Base-by-base conservation (phyloP, 257 asterid species). In the Misopates orontium region DNA sequence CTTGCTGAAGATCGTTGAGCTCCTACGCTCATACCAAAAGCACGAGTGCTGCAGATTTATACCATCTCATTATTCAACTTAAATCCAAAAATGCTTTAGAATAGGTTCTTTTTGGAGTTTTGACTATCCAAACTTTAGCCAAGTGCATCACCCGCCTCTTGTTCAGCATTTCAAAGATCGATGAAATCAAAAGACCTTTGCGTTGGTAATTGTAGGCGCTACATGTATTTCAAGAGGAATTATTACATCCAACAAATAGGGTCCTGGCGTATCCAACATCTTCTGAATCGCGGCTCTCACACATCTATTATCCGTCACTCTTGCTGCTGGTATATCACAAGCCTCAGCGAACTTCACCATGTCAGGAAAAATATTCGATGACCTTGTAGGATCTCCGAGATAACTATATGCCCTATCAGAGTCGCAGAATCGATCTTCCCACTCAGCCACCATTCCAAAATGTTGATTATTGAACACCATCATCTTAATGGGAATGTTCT, bases 261-360 rank as follows among this genome's bases (percentile, higher is more conserved):
- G 74, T 9, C 71, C 78, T 9, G 67, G 74, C 4, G 71, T 68
- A 53, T 68, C 78, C 60, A 68, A 48, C 78, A 73, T 73, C 62
- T 40, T 66, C 59, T 50, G 56, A 10, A 73, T 73, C 8, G 73
- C 73, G 0, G 10, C 65, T 60, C 44, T 61, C 7, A 73, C 51
- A 20, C 32, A n/a, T 0, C 5, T 45, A 60, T 53, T 73, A 28
- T 21, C 18, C 17, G 25, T 52, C 50, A 67, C 78, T 4, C 70
- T 66, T 9, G 68, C 73, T 10, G 66, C 68, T 10, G 74, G 70
- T 51, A 67, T 53, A 44, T 47, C 66, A 42, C 78, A 61, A 22
- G 64, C 78, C 60, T 73, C 78, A 17, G 74, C 74, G n/a, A 73
- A 67, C 66, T 73, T 67, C 73, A 73, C 24, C 73, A 73, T 73